Conservation (phyloP, 2,329 filamentous ascomycete genomes). For the Sodiomyces alkalinus region DNA sequence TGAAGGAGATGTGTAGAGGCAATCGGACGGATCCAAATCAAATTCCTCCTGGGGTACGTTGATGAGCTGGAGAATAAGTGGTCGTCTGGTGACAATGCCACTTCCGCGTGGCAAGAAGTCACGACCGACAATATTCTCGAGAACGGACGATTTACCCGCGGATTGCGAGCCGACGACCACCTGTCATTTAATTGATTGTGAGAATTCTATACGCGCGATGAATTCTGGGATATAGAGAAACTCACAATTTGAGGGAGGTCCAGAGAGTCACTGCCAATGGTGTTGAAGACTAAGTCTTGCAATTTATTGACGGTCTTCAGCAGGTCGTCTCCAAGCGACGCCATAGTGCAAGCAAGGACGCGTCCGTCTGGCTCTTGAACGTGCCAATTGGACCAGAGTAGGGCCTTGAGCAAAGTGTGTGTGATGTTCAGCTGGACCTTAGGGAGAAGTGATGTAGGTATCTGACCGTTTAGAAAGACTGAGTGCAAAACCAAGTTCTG, state of each 20-base stretch:
- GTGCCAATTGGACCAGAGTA: no score
- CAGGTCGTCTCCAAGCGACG: constrained; percentile 88
- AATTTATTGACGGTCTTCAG: constrained; percentile 94
- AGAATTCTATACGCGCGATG: not conserved
- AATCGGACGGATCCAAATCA: constrained; percentile 46
- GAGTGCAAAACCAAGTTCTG: no score
- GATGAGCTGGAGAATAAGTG: constrained; percentile 94
- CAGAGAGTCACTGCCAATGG: constrained; percentile 95
- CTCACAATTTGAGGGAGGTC: constrained; percentile 95
- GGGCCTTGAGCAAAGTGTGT: no score
- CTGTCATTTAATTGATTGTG: constrained; percentile 39
- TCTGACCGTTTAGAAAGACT: no score
- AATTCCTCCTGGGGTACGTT: constrained; percentile 62
- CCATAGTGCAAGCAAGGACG: no score
- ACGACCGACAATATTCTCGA: constrained; percentile 96
- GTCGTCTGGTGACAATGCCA: constrained; percentile 88
- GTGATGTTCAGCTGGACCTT: no score
- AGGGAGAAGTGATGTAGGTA: no score
- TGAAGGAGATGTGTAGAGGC: constrained; percentile 64
- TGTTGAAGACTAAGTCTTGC: constrained; percentile 98
- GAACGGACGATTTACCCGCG: constrained; percentile 92
- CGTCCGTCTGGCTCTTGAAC: no score
- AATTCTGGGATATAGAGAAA: constrained; percentile 6
- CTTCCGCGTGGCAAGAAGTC: constrained; percentile 94
- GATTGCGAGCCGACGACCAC: constrained; percentile 98